Evolutionary conservation across 2,329 filamentous ascomycete genomes (phyloP).

Genomic region (Fusarium tuaranense): DNA sequence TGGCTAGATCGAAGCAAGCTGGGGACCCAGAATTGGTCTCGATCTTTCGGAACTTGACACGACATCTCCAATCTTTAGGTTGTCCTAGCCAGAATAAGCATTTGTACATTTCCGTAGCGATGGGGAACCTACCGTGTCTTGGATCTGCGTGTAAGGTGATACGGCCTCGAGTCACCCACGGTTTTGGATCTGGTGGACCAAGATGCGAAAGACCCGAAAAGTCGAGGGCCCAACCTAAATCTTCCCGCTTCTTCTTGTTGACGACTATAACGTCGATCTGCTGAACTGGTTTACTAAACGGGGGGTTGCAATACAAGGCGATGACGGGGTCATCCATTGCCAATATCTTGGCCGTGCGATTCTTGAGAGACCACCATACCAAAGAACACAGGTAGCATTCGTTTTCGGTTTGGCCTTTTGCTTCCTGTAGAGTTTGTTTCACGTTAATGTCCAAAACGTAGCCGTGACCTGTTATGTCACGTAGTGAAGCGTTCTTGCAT

Average conservation of each 20-base stretch:
- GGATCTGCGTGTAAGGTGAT: background rate
- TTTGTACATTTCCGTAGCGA: background rate
- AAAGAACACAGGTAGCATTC: background rate
- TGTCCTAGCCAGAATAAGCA: background rate
- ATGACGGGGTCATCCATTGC: background rate
- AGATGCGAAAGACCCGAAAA: background rate
- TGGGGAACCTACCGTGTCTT: background rate
- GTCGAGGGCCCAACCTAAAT: background rate
- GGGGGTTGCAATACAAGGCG: background rate
- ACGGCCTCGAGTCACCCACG: background rate
- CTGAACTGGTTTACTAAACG: background rate
- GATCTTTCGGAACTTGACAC: background rate
- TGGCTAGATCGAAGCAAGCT: background rate
- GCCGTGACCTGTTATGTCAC: background rate
- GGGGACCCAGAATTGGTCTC: background rate
- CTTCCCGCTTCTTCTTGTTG: background rate
- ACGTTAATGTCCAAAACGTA: background rate
- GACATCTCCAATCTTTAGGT: background rate
- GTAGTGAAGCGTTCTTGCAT: background rate
- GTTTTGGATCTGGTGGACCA: background rate
- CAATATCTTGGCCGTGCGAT: background rate
- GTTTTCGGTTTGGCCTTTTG: background rate
- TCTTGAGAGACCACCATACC: background rate
- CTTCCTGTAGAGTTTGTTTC: background rate
- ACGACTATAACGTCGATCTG: slow-evolving; percentile 1